Evolutionary conservation across 2,329 filamentous ascomycete genomes (phyloP).

Genomic region (Meredithiella fracta): DNA sequence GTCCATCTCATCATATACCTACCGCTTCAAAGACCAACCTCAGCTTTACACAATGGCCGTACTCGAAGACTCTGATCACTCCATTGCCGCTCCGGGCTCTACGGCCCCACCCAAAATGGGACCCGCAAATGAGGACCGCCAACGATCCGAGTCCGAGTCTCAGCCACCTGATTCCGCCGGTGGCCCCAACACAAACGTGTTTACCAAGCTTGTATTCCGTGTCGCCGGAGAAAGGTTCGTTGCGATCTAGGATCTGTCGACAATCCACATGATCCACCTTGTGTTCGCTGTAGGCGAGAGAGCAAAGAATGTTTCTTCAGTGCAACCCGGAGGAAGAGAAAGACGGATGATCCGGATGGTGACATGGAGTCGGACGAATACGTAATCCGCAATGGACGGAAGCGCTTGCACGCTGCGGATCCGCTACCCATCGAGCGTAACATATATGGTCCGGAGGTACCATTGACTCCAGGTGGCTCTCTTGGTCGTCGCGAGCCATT

Average conservation of each 20-base stretch:
- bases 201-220: constrained; percentile 48
- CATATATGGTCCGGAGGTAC: constrained; percentile 32
- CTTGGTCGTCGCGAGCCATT: constrained; percentile 50
- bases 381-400: constrained; percentile 56
- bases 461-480: constrained; percentile 49
- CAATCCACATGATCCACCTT: constrained; percentile 84
- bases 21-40: too few species aligned
- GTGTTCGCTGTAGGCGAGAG: constrained; percentile 82
- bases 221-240: constrained; percentile 43
- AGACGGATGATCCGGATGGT: constrained; percentile 44
- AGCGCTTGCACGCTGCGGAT: constrained; percentile 36
- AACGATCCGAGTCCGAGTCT: neutral
- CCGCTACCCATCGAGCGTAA: constrained; percentile 26
- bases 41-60: neutral
- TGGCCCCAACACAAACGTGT: constrained; percentile 39
- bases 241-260: constrained; percentile 63
- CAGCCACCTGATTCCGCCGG: neutral
- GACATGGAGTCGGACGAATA: constrained; percentile 44
- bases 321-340: constrained; percentile 81
- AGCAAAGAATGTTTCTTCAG: constrained; percentile 97
- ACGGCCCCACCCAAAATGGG: neutral
- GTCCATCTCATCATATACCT: too few species aligned
- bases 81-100: neutral
- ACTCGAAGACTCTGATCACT: neutral
- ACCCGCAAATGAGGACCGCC: neutral